These are phyloP conservation scores for Parietaria judaica DNA, from an alignment of 306 rosid genomes.

Conservation along the genomic window DNA sequence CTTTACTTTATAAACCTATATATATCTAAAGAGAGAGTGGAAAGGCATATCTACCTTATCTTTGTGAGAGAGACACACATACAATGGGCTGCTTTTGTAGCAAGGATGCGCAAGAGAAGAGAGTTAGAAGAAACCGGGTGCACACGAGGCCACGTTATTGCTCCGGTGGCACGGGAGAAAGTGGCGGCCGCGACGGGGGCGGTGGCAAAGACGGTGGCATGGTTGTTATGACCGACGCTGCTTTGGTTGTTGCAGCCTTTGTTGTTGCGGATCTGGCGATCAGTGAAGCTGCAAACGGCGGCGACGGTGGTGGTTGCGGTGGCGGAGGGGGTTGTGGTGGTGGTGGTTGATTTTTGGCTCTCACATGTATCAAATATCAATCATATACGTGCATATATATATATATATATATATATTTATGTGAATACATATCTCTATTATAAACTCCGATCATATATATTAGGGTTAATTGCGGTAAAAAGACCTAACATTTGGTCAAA, in stretches of 20 bases:
- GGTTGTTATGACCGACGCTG: not conserved
- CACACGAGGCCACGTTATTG: not conserved
- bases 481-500: too few relatives aligned
- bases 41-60: too few relatives aligned
- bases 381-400: too few relatives aligned
- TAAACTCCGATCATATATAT: too few relatives aligned
- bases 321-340: not conserved
- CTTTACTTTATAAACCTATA: too few relatives aligned
- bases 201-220: not conserved
- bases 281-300: not conserved
- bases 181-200: not conserved
- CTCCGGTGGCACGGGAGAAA: not conserved
- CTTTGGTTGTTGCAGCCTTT: not conserved
- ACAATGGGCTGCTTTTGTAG: constrained; percentile 1
- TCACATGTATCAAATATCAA: too few relatives aligned
- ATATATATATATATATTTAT: too few relatives aligned
- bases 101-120: not conserved
- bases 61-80: too few relatives aligned
- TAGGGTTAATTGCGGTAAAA: too few relatives aligned
- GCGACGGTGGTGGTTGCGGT: not conserved
- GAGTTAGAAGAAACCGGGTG: not conserved
- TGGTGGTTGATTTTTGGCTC: not conserved
- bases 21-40: too few relatives aligned
- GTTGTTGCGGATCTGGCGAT: not conserved
- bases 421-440: too few relatives aligned